Conservation (phyloP, 2,329 filamentous ascomycete genomes). For the Pseudopyricularia javanii region DNA sequence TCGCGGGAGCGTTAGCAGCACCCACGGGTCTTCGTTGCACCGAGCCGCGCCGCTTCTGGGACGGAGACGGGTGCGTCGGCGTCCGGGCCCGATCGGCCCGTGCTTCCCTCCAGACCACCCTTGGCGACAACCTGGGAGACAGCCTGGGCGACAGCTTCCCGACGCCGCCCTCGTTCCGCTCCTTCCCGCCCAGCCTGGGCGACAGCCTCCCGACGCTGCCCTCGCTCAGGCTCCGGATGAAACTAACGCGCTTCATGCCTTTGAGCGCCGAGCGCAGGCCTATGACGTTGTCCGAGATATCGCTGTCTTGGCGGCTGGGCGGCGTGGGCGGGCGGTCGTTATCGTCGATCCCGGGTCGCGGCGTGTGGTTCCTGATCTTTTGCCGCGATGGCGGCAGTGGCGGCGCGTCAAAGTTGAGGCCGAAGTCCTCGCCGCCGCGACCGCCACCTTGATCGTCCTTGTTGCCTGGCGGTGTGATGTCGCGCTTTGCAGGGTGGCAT, state of each 20-base stretch:
- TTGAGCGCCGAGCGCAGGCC: neutral
- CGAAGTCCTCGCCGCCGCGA: neutral
- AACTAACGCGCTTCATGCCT: neutral
- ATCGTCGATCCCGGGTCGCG: neutral
- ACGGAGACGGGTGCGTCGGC: neutral
- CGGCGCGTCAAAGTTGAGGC: neutral
- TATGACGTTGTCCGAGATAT: neutral
- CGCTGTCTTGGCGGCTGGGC: conserved; percentile 1
- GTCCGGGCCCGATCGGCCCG: neutral
- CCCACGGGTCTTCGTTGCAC: too few species aligned
- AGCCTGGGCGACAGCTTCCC: conserved; percentile 4
- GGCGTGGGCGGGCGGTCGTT: neutral
- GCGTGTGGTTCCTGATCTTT: neutral
- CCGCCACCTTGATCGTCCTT: neutral
- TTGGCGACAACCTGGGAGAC: too few species aligned
- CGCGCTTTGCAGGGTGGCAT: neutral
- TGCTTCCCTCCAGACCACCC: too few species aligned
- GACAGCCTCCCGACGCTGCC: conserved; percentile 15
- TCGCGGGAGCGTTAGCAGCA: neutral
- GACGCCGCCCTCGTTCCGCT: conserved; percentile 16
- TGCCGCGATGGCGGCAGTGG: neutral
- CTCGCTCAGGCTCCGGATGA: conserved; percentile 6
- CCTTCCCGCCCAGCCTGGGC: neutral
- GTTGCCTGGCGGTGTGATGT: too few species aligned
- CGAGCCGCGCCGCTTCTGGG: neutral